Conservation (phyloP, 2,329 filamentous ascomycete species). For the Thielaviopsis populi region DNA sequence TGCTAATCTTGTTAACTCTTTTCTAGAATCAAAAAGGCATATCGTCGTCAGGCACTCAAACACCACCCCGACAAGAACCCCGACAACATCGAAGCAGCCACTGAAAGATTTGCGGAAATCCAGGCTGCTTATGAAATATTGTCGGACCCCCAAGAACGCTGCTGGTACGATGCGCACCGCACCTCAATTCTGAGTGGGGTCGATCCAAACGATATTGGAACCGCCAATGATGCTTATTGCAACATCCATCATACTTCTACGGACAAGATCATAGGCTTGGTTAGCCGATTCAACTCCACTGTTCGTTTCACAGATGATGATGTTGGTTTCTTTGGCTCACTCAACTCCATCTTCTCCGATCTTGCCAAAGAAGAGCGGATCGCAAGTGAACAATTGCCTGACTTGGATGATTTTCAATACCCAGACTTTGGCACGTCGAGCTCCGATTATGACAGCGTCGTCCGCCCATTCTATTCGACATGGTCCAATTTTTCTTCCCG, state of each 20-base stretch:
- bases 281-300: constrained; percentile 63
- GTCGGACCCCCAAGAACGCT: constrained; percentile 84
- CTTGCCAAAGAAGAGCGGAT: constrained; percentile 58
- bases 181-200: constrained; percentile 63
- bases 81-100: constrained; percentile 69
- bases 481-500: constrained; percentile 74
- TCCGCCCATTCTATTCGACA: constrained; percentile 62
- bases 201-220: constrained; percentile 31
- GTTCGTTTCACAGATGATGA: constrained; percentile 69
- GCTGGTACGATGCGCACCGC: constrained; percentile 95
- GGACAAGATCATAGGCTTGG: constrained; percentile 62
- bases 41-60: constrained; percentile 78
- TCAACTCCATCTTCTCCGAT: constrained; percentile 62
- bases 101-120: constrained; percentile 74
- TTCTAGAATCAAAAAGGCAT: constrained; percentile 75
- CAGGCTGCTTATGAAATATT: constrained; percentile 93
- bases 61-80: constrained; percentile 91
- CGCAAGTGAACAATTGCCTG: constrained; percentile 32
- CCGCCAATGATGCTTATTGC: constrained; percentile 44
- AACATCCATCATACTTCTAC: constrained; percentile 64
- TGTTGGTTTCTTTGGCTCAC: constrained; percentile 69
- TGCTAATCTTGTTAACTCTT: background rate
- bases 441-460: constrained; percentile 60
- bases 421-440: constrained; percentile 68
- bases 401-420: constrained; percentile 45